Base-by-base conservation (phyloP, 2,329 filamentous ascomycete genomes). In the Fusarium concolor region DNA sequence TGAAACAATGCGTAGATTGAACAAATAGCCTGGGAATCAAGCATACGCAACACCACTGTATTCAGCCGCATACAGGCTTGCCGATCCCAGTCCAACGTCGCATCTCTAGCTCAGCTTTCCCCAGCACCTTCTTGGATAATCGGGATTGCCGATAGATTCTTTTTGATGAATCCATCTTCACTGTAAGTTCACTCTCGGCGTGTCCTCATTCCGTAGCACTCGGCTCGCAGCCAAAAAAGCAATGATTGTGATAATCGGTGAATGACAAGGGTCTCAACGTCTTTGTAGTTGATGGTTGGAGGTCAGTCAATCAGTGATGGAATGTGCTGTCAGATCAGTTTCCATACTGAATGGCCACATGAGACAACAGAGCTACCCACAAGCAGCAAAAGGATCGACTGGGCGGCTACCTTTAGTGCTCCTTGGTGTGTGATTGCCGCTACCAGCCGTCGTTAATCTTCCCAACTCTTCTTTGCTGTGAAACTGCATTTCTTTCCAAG, bases 31-130 rank as follows among this genome's bases (percentile, higher is more conserved):
- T 20, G 26, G 26, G 10, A 20, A 18, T 26, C 28, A 10, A 37
- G 11, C n/a, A n/a, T 14, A 17, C 33, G 15, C 31, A 33, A 14
- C n/a, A 53, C 28, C 33, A 51, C 15, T 31, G 42, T 11, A 26
- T 60, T 49, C 42, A 57, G 53, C 54, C 37, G 38, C 37, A 33
- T 28, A 20, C 12, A 22, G 31, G 35, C 12, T 61, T 24, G 24
- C 20, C 28, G 56, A 37, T 37, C 46, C 29, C 17, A 22, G 31
- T 26, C 28, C 10, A 33, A 47, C 12, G 60, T 44, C 46, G n/a
- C 42, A 60, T 42, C 38, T 44, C 39, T n/a, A 28, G 28, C 37
- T 46, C 60, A 39, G 18, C n/a, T 44, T 24, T 49, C 37, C 52
- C 29, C 17, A 29, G 20, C 17, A 49, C 43, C 31, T 37, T 18